Base-by-base conservation (phyloP, 345 rosid genomes). In the Euphorbia peplus region DNA sequence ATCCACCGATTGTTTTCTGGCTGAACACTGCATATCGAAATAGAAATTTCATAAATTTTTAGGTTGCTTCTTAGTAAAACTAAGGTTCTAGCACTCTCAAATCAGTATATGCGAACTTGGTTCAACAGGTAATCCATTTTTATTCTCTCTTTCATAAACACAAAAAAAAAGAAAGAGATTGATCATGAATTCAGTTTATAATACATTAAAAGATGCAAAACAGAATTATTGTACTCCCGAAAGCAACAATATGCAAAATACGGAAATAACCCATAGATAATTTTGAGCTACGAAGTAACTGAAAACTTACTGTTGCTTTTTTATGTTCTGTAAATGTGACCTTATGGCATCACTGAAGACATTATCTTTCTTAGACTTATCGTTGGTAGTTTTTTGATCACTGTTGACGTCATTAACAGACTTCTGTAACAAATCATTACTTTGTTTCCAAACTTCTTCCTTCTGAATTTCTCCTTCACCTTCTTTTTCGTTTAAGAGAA, bases 1-100 rank as follows among this genome's bases (percentile, higher is more conserved):
- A 39, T 82, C 70, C 18, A 60, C 60, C 57, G 79, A 53, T 74
- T 76, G 21, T 24, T 55, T 25, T 66, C 37, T 11, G 85, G 78
- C 69, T 46, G 68, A 39, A 67, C 48, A 51, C 86, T 80, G 78
- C 76, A 72, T 32, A 61, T 60, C 35, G 58, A 51, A 60, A 68
- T 21, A 42, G 30, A 8, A 21, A 60, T 46, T 60, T 2, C 18
- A 32, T 28, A 28, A 14, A 57, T 4, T 21, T 13, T 26, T 4
- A 54, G 7, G 15, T 29, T 48, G 54, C 47, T n/a, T 41, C 25
- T n/a, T 28, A 56, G 30, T 28, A 3, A 29, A 59, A 60, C 21
- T 44, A 56, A 32, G 32, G 15, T 63, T 25, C 22, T 63, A 32
- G 5, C 3, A 42, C 66, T 44, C 5, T 37, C 16, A 37, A 50